Evolutionary conservation across 768 basidiomycete genomes (phyloP), one percentile per base, ranked within the genome.

Genomic region (Ramaria rubella): DNA sequence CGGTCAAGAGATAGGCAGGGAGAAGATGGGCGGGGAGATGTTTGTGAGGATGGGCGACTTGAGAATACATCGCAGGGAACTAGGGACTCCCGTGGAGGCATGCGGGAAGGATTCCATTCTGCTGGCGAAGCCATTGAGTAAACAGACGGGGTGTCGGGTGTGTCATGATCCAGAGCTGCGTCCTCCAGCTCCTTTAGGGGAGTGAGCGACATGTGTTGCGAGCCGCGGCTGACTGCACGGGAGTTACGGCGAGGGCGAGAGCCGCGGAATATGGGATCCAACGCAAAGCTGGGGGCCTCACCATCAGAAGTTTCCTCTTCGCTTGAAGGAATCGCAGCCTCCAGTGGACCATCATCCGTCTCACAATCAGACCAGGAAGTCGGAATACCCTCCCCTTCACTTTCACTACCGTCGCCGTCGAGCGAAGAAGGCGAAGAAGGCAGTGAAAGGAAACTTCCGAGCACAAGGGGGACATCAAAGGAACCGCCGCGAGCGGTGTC

Each of bases 51-150:
- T 21, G 36, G 6, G 31, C 23, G 27, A 30, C 30, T 17, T 11
- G 30, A 45, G 29, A 24, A 33, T 19, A 49, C 33, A 49, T 56
- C 45, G 15, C 14, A 29, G 6, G 55, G 55, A 29, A 56, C 45
- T 17, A 56, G 33, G n/a, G 55, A 56, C 23, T 56, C 55, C 24
- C 55, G 26, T 4, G 55, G 52, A 21, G 29, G 55, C 43, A 15
- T 12, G 15, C 49, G 29, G 17, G 14, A 8, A n/a, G 19, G 14
- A 11, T 17, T 50, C 46, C 46, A 27, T 11, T 48, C 26, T 26
- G 15, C 46, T 11, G 29, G n/a, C 5, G 49, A 51, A 31, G 29
- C 49, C 7, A 36, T 12, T 6, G 49, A 34, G 49, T 34, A 31
- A 7, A 50, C 49, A 33, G 49, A 17, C 11, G 30, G 33, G 12